Base-by-base conservation (phyloP, 768 basidiomycete genomes). In the Serendipita sp. region DNA sequence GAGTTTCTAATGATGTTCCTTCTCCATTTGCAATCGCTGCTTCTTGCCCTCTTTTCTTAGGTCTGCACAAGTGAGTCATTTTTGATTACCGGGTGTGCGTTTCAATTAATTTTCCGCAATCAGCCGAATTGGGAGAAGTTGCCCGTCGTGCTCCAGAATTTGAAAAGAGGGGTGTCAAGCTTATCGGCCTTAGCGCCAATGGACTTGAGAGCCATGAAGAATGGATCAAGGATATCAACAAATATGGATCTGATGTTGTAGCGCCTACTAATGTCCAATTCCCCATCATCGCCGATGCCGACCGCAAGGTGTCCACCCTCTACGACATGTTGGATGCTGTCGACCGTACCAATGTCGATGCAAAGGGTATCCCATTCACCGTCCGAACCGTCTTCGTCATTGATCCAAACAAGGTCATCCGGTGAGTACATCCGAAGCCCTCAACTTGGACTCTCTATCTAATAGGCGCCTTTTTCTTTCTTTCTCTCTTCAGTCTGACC, bases 271-370 rank as follows among this genome's bases (percentile, higher is more conserved):
- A 85, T 64, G 84, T 97, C 66, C 75, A 85, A 68, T 98, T 92
- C 82, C 96, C 96, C 65, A 98, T 99, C 75, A 98, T 99, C 70
- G 96, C 92, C 58, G 96, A 99, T 73, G 80, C 82, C 28, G 87
- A 93, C 72, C 82, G 95, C 74, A 86, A 81, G 72, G 81, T 97
- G 13, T 30, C 46, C 8, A 70, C 70, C 11, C 76, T 91, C 65
- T 95, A 96, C 72, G 94, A 96, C 73, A 97, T 97, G 95, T 80
- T 98, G 65, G 96, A 98, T 74, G 81, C 88, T 72, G 90, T 93
- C 75, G 96, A 99, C 76, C 82, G 86, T 47, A 94, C 92, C 64
- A 99, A 92, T 76, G 80, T 82, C 44, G 88, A 90, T 73, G 77
- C 76, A 44, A 91, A 89, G 75, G 91, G 93, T 54, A 80, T 97